Conservation (phyloP, 179 eudicot genomes). For the Vitellaria paradoxa region DNA sequence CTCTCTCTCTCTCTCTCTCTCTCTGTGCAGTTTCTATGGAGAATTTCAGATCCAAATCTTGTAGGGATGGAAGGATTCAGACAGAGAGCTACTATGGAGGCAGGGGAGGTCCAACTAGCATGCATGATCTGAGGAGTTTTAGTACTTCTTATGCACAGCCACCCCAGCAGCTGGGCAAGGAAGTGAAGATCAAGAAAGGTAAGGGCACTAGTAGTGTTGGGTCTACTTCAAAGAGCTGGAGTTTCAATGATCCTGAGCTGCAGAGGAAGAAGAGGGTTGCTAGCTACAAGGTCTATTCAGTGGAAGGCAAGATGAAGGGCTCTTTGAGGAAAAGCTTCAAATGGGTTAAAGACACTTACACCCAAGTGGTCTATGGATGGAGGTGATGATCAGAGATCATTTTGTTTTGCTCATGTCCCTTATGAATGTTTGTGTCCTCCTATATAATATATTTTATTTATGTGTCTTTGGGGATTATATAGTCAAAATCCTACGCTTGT, state of each 20-base stretch:
- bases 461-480: too few species aligned
- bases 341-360: conserved; percentile 29
- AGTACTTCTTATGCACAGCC: conserved; percentile 1
- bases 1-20: background rate
- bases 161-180: background rate
- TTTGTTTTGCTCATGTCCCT: too few species aligned
- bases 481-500: too few species aligned
- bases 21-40: conserved; percentile 15
- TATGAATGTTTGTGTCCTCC: too few species aligned
- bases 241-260: conserved; percentile 31
- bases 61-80: conserved; percentile 20
- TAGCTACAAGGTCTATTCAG: conserved; percentile 29
- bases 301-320: conserved; percentile 38
- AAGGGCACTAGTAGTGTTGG: background rate
- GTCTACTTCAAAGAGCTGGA: conserved; percentile 20
- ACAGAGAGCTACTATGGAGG: conserved; percentile 10
- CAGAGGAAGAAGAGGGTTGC: conserved; percentile 38
- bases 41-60: conserved; percentile 26
- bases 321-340: conserved; percentile 34
- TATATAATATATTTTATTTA: too few species aligned
- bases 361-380: conserved; percentile 20
- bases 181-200: conserved; percentile 15
- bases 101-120: conserved; percentile 2
- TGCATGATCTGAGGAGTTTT: conserved; percentile 28
- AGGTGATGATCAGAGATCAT: background rate